These are phyloP conservation scores for Saprolegnia diclina DNA, from an alignment of 352 stramenopile species.

Conservation along the genomic window DNA sequence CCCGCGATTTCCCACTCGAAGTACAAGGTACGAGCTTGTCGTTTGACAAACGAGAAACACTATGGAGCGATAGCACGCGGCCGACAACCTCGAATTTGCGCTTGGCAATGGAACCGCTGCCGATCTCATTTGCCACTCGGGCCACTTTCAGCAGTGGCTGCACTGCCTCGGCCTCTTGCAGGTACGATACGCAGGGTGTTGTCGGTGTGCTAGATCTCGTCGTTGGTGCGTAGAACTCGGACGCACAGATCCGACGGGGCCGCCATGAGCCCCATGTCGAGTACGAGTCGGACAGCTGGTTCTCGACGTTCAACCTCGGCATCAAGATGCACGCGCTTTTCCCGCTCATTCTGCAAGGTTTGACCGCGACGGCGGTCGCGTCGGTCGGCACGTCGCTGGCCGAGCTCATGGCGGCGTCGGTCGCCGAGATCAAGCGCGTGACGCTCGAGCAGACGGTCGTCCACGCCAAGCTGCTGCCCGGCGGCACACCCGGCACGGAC, in stretches of 20 bases:
- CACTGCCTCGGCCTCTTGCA: constrained; percentile 60
- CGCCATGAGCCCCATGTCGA: constrained; percentile 76
- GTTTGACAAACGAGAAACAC: too few species aligned
- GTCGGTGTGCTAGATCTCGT: too few species aligned
- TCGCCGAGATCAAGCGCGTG: constrained; percentile 8
- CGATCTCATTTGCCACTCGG: constrained; percentile 65
- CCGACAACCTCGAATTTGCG: constrained; percentile 84
- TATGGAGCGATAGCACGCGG: constrained; percentile 75
- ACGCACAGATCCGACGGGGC: constrained; percentile 61
- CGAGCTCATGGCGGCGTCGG: constrained; percentile 28
- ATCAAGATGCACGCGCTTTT: constrained; percentile 84
- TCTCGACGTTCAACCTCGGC: constrained; percentile 85
- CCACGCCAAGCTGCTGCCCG: neutral
- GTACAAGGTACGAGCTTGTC: constrained; percentile 58
- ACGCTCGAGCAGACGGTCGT: neutral
- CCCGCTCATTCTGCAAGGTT: constrained; percentile 37
- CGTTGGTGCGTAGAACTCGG: constrained; percentile 48
- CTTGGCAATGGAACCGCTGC: constrained; percentile 72
- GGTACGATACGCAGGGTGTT: constrained; percentile 32
- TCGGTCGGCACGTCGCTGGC: constrained; percentile 3
- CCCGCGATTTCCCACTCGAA: constrained; percentile 74
- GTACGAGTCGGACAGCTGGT: constrained; percentile 84
- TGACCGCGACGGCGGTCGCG: neutral
- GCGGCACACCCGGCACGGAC: neutral
- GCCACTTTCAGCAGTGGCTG: constrained; percentile 70